Percentiles rank a stretch among this genome's conserved stretches.
Conservation (phyloP, 108 stramenopile genomes). For the Chaetoceros tenuissimus region DNA sequence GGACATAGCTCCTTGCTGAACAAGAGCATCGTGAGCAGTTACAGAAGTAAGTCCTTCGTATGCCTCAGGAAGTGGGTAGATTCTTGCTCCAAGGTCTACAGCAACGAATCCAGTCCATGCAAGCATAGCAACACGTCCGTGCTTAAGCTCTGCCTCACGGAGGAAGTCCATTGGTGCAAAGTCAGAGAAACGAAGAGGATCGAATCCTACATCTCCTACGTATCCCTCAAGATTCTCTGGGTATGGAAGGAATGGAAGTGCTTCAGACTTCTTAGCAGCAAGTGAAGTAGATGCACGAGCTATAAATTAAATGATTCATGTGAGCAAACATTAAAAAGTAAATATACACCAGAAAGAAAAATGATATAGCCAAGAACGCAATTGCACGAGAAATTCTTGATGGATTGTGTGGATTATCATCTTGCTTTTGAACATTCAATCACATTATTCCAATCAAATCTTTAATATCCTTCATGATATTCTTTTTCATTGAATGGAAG, state of each 20-base stretch:
- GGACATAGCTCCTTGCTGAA: conserved; percentile 72
- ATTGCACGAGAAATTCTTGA: too few species aligned
- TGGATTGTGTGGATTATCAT: too few species aligned
- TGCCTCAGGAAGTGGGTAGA: conserved; percentile 73
- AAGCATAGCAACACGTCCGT: conserved; percentile 90
- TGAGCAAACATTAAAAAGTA: too few species aligned
- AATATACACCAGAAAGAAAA: too few species aligned
- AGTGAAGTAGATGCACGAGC: conserved; percentile 30
- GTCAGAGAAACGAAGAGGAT: conserved; percentile 86
- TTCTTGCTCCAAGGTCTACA: conserved; percentile 73
- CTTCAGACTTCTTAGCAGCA: conserved; percentile 30
- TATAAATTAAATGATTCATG: conserved; percentile 8
- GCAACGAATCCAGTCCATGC: conserved; percentile 88
- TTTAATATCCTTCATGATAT: too few species aligned
- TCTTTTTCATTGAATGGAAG: too few species aligned
- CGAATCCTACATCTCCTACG: conserved; percentile 84
- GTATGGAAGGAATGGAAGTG: conserved; percentile 88
- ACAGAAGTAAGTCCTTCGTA: conserved; percentile 71
- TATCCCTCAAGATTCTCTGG: conserved; percentile 87
- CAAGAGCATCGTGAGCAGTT: conserved; percentile 74
- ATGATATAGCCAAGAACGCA: too few species aligned
- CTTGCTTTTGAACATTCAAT: too few species aligned
- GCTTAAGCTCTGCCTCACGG: conserved; percentile 92
- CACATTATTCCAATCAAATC: too few species aligned
- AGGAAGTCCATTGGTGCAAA: conserved; percentile 86